Evolutionary conservation across 225 moss, liverwort and hornwort species (phyloP), one percentile per base, ranked within the genome.

Genomic region (Physcomitrellopsis africana): DNA sequence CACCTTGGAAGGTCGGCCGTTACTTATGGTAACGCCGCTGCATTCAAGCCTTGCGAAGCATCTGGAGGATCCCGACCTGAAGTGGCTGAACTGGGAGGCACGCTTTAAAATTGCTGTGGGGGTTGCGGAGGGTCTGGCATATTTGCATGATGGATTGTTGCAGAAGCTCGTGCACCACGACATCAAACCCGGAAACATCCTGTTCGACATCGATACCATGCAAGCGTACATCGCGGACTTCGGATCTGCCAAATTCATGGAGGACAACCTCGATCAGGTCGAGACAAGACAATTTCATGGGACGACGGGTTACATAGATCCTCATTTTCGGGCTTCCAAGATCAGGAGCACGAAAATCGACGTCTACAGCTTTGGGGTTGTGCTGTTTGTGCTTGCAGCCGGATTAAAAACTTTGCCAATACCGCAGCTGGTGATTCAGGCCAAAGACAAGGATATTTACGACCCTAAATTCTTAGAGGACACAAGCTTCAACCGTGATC

Each of bases 101-200:
- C 67, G 74, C 0, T 78, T 78, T 45, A 82, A 70, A 51, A 82
- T 82, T 3, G 57, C 69, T 4, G 5, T 65, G 8, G 82, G 82
- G 10, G 82, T 76, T 16, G 76, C 76, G 0, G 55, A 76, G 15
- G 75, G 59, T 3, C 41, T 79, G 19, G 65, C 51, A 18, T 84
- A 84, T 64, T 60, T 80, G 11, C 84, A 84, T 15, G 65, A 77
- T 23, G 76, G 69, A 26, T 72, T 56, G 15, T 66, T 65, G 0
- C 63, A 72, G 32, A 65, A 48, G 46, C 52, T 71, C 14, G 69
- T 83, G 22, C 84, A 84, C 49, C 49, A 80, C 11, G 84, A 84
- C 43, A 69, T 84, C 68, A 84, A 84, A 49, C 68, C 80, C 0
- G 80, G 80, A 22, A 84, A 84, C 73, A 73, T 84, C 12, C 72